phyloP scores from a whole-genome alignment of 257 asterid species.

The Gynochthodes officinalis region DNA sequence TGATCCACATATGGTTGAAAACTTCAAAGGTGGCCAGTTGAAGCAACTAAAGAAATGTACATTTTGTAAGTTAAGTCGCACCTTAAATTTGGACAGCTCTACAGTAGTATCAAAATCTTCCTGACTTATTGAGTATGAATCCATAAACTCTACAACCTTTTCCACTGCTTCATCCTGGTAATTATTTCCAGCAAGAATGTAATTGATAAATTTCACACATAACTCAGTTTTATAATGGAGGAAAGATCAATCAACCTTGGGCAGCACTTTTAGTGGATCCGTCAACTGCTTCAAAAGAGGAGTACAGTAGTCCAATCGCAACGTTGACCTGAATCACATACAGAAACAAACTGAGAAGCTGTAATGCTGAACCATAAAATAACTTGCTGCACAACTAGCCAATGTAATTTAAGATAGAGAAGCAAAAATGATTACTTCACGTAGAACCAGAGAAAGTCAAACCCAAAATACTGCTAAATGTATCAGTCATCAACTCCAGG shows the following conservation, averaged over 20 bases:
- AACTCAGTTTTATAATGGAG: constrained; percentile 9
- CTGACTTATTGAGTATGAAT: constrained; percentile 78
- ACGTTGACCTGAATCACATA: constrained; percentile 48
- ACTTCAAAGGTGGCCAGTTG: background rate
- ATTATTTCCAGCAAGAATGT: constrained; percentile 19
- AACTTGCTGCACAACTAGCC: background rate
- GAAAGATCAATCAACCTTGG: constrained; percentile 54
- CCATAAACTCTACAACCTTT: constrained; percentile 85
- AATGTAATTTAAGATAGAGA: background rate
- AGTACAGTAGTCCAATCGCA: constrained; percentile 80
- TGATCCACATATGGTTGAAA: constrained; percentile 25
- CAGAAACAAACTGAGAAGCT: constrained; percentile 8
- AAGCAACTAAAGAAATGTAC: background rate
- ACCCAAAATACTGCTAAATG: background rate
- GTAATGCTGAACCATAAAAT: background rate
- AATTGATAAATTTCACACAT: constrained; percentile 9
- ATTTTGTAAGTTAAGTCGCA: constrained; percentile 18
- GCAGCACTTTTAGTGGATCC: constrained; percentile 59
- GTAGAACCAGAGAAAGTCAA: background rate
- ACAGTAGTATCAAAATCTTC: constrained; percentile 76
- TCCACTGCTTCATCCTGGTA: constrained; percentile 92
- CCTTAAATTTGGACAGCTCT: constrained; percentile 92
- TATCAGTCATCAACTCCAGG: background rate
- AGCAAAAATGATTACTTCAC: background rate
- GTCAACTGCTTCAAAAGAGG: constrained; percentile 69